Percentiles rank a stretch among this genome's conserved stretches.
phyloP scores from a whole-genome alignment of 2,329 filamentous ascomycete species.

The Calycina marina region DNA sequence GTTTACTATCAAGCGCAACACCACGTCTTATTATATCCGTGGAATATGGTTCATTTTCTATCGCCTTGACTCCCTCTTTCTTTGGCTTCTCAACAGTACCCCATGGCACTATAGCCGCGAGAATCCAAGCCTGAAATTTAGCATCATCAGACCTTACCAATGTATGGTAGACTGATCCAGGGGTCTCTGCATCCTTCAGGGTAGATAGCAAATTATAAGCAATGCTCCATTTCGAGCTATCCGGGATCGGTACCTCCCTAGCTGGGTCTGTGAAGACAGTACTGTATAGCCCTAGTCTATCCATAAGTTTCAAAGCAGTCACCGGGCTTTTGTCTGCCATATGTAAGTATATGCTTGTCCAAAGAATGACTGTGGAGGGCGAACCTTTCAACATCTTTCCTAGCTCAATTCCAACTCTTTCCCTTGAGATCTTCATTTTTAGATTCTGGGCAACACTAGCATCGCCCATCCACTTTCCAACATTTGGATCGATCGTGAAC shows the following conservation, averaged over 20 bases:
- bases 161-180: conserved; percentile 33
- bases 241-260: conserved; percentile 35
- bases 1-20: conserved; percentile 64
- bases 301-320: conserved; percentile 47
- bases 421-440: conserved; percentile 79
- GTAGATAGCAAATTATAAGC: conserved; percentile 49
- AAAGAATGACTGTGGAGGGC: conserved; percentile 9
- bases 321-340: conserved; percentile 40
- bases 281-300: conserved; percentile 52
- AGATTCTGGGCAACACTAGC: conserved; percentile 64
- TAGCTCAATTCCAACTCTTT: conserved; percentile 74
- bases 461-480: conserved; percentile 62
- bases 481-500: conserved; percentile 61
- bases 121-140: conserved; percentile 60
- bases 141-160: conserved; percentile 51
- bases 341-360: conserved; percentile 1
- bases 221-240: conserved; percentile 43
- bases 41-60: conserved; percentile 26
- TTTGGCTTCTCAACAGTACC: conserved; percentile 31
- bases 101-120: conserved; percentile 66
- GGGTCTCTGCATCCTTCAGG: conserved; percentile 30
- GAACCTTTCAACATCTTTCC: conserved; percentile 79
- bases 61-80: conserved; percentile 28
- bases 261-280: conserved; percentile 61
- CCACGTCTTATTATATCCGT: conserved; percentile 58